Evolutionary conservation across 768 basidiomycete genomes (phyloP).

Genomic region (Hydnomerulius pinastri): DNA sequence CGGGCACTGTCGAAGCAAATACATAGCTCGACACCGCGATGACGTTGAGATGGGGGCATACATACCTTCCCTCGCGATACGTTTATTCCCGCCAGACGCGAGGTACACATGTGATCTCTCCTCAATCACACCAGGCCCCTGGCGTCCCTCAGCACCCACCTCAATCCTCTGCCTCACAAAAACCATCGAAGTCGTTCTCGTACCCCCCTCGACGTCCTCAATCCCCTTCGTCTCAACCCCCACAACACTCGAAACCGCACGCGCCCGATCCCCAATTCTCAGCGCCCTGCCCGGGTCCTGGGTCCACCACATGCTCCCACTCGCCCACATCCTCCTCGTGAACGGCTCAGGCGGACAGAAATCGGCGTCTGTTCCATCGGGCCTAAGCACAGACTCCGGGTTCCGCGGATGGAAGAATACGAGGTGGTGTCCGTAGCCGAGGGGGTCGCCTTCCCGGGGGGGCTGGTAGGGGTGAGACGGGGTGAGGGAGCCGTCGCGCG

Average conservation of each 20-base stretch:
- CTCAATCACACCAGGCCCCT: constrained; percentile 54
- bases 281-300: constrained; percentile 39
- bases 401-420: constrained; percentile 72
- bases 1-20: constrained; percentile 41
- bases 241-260: constrained; percentile 47
- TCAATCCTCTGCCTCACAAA: constrained; percentile 71
- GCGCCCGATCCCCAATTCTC: constrained; percentile 53
- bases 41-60: background rate
- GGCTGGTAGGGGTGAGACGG: constrained; percentile 39
- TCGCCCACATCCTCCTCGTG: constrained; percentile 81
- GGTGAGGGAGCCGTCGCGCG: constrained; percentile 60
- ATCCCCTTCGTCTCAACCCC: constrained; percentile 67
- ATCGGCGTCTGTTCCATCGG: constrained; percentile 74
- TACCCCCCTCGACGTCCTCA: no score
- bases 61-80: constrained; percentile 46
- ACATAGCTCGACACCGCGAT: background rate
- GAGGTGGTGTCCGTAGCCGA: constrained; percentile 69
- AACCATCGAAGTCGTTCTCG: constrained; percentile 63
- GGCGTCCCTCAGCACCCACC: constrained; percentile 45
- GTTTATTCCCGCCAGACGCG: constrained; percentile 29
- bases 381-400: constrained; percentile 54
- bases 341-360: constrained; percentile 75
- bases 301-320: constrained; percentile 69
- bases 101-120: constrained; percentile 73
- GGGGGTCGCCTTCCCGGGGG: constrained; percentile 42